phyloP scores from a whole-genome alignment of 208 protist species.

The Trichomonas vaginalis region DNA sequence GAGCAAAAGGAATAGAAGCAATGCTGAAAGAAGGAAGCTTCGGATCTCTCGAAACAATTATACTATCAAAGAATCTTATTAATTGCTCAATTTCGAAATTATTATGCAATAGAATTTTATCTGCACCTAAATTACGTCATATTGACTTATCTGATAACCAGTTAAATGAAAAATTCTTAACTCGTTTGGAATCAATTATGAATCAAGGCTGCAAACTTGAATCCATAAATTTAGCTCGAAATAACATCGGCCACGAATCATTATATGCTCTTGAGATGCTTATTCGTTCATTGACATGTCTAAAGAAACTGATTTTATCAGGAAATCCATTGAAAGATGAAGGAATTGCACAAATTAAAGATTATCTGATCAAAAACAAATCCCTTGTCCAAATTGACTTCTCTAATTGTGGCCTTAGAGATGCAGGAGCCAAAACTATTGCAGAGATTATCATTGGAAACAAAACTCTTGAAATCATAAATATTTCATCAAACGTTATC shows the following conservation, averaged over 20 bases:
- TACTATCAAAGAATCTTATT: not conserved
- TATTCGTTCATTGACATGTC: not conserved
- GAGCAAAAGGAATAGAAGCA: not conserved
- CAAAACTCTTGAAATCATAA: not conserved
- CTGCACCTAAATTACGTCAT: not conserved
- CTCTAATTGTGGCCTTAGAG: not conserved
- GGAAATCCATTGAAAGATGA: not conserved
- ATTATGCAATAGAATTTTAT: not conserved
- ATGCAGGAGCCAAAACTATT: not conserved
- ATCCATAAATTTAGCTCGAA: not conserved
- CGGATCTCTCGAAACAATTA: not conserved
- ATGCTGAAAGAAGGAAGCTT: not conserved
- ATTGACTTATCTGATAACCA: not conserved
- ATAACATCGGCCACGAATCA: not conserved
- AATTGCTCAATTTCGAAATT: not conserved
- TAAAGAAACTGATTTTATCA: not conserved
- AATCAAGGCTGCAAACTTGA: not conserved
- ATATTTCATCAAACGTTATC: not conserved
- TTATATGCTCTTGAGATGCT: not conserved
- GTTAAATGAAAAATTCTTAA: not conserved
- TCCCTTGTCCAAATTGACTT: not conserved
- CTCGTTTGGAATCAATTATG: not conserved
- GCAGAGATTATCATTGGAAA: not conserved
- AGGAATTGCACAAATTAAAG: not conserved
- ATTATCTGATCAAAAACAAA: not conserved